A percentile compares a stretch with the other conserved stretches of the same genome.
These are phyloP conservation scores for Coemansia sp. DNA, from an alignment of 192 early-diverging fungal species.

Conservation along the genomic window DNA sequence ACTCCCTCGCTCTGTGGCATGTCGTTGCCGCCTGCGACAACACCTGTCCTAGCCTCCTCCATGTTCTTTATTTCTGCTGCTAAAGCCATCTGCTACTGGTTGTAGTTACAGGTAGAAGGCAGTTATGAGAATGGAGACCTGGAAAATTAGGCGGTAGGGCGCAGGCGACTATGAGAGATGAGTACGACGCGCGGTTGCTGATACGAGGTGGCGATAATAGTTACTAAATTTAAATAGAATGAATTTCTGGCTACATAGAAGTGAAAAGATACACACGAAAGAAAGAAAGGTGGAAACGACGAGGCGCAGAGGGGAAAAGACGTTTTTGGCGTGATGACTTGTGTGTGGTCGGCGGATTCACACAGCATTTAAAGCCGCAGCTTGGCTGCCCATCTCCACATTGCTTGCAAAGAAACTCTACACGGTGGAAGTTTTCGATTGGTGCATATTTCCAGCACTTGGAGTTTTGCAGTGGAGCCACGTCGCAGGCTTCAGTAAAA, in stretches of 20 bases:
- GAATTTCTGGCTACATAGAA: no score
- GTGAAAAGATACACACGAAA: constrained; percentile 8
- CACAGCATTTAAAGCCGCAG: background rate
- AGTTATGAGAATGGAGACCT: no score
- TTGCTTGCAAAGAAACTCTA: background rate
- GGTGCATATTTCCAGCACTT: constrained; percentile 4
- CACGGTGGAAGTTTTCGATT: constrained; percentile 43
- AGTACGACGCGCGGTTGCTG: no score
- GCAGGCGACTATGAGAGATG: background rate
- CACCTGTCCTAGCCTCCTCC: constrained; percentile 25
- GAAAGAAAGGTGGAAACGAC: constrained; percentile 1
- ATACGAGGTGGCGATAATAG: background rate
- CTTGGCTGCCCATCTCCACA: no score
- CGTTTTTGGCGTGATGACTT: background rate
- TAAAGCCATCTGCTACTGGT: constrained; percentile 9
- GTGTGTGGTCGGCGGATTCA: background rate
- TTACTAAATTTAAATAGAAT: background rate
- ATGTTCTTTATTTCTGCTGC: constrained; percentile 12
- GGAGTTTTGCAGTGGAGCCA: background rate
- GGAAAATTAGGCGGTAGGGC: background rate
- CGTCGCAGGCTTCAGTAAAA: background rate
- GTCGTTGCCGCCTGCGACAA: constrained; percentile 25
- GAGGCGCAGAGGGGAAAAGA: background rate
- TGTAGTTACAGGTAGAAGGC: no score
- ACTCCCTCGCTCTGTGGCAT: constrained; percentile 10